A percentile compares a stretch with the other conserved stretches of the same genome.
Conservation (phyloP, 164 flowering plant genomes). For the Macadamia integrifolia region DNA sequence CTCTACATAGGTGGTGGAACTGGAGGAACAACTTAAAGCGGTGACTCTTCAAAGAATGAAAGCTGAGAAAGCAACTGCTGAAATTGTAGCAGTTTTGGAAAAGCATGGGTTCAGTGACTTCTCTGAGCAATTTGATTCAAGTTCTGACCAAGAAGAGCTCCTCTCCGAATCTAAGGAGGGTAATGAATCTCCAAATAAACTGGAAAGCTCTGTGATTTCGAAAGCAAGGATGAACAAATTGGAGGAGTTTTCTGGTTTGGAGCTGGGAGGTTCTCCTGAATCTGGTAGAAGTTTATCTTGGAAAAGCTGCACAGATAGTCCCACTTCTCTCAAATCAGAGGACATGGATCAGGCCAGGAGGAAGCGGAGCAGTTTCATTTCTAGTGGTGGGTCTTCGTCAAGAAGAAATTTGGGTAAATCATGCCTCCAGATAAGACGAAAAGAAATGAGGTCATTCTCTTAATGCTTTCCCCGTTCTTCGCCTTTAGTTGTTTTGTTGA, state of each 20-base stretch:
- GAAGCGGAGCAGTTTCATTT: slow-evolving; percentile 33
- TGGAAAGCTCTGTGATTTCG: slow-evolving; percentile 25
- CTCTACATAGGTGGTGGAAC: slow-evolving; percentile 52
- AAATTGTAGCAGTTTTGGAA: slow-evolving; percentile 70
- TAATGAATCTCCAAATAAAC: slow-evolving; percentile 22
- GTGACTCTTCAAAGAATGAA: slow-evolving; percentile 66
- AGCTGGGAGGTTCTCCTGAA: slow-evolving; percentile 38
- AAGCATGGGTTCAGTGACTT: slow-evolving; percentile 50
- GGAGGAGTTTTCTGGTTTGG: slow-evolving; percentile 45
- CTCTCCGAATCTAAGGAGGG: slow-evolving; percentile 27
- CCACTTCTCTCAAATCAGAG: slow-evolving; percentile 36
- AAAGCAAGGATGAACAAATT: slow-evolving; percentile 19
- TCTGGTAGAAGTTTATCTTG: slow-evolving; percentile 68
- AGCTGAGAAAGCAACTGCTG: slow-evolving; percentile 76
- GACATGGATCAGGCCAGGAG: slow-evolving; percentile 29
- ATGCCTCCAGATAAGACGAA: slow-evolving; percentile 65
- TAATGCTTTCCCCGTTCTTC: background rate
- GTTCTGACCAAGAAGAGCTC: slow-evolving; percentile 48
- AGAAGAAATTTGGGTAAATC: slow-evolving; percentile 59
- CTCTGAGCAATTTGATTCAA: slow-evolving; percentile 53
- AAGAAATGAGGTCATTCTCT: slow-evolving; percentile 39
- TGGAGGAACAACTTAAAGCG: slow-evolving; percentile 73
- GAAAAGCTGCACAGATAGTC: slow-evolving; percentile 48
- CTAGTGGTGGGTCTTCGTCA: slow-evolving; percentile 37
- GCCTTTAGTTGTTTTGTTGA: background rate